phyloP scores from a whole-genome alignment of 1,284 basidiomycete species.

The Hemileia vastatrix region DNA sequence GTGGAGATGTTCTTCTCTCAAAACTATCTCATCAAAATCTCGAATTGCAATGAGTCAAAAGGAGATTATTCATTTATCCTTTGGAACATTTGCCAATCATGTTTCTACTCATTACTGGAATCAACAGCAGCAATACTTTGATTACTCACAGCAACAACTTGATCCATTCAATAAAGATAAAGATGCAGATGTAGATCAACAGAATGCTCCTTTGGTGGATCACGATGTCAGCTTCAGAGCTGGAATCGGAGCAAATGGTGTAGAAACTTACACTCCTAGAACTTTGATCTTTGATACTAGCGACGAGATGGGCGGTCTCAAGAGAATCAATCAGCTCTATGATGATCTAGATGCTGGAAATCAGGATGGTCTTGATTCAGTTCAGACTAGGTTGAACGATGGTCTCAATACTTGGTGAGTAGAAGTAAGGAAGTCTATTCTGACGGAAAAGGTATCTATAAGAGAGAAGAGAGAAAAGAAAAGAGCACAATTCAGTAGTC shows the following conservation, averaged over 20 bases:
- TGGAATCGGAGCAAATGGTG: conserved; percentile 30
- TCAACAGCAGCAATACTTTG: conserved; percentile 37
- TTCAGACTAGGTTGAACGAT: neutral
- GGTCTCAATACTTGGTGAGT: neutral
- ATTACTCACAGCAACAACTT: conserved; percentile 25
- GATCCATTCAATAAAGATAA: conserved; percentile 1
- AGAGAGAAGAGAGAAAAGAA: neutral
- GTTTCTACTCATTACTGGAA: conserved; percentile 42
- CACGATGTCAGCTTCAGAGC: conserved; percentile 37
- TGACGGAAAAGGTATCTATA: too few relatives aligned
- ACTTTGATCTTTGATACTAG: conserved; percentile 35
- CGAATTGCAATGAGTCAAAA: conserved; percentile 11
- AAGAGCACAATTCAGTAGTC: too few relatives aligned
- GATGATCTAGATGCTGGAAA: conserved; percentile 23
- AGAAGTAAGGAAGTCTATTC: neutral
- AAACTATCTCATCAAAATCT: too few relatives aligned
- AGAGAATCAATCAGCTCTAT: conserved; percentile 31
- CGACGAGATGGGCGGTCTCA: conserved; percentile 34
- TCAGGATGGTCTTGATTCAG: neutral
- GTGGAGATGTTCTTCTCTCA: too few relatives aligned
- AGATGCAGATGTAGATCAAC: conserved; percentile 2
- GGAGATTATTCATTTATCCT: conserved; percentile 39
- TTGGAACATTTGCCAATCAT: conserved; percentile 38
- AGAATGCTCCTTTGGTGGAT: conserved; percentile 30
- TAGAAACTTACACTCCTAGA: conserved; percentile 36